Evolutionary conservation across 208 protist species (phyloP).

Genomic region (Angomonas deanei): DNA sequence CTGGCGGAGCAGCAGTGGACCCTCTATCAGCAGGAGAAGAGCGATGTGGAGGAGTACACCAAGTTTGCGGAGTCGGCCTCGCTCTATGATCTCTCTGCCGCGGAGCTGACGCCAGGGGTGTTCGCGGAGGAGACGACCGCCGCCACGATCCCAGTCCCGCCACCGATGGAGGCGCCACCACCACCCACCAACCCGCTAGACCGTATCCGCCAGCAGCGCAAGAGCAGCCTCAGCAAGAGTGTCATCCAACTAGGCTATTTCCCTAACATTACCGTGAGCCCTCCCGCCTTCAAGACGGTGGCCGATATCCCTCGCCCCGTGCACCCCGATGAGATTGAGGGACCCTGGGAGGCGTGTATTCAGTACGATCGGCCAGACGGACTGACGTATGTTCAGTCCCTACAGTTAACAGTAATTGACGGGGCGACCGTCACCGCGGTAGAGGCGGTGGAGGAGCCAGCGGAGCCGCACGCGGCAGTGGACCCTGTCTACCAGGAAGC

Average conservation of each 20-base stretch:
- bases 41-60: constrained; percentile 74
- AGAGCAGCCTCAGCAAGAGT: constrained; percentile 47
- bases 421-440: constrained; percentile 55
- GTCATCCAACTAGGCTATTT: constrained; percentile 84
- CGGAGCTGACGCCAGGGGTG: constrained; percentile 77
- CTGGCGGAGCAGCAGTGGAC: constrained; percentile 80
- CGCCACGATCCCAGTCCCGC: constrained; percentile 60
- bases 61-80: constrained; percentile 54
- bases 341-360: constrained; percentile 77
- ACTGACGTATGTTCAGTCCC: constrained; percentile 54
- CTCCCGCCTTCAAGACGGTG: constrained; percentile 29
- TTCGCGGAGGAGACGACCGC: constrained; percentile 23
- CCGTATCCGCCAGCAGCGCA: constrained; percentile 58
- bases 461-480: constrained; percentile 51
- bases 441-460: constrained; percentile 18
- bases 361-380: constrained; percentile 77
- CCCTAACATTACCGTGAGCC: constrained; percentile 57
- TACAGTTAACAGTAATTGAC: constrained; percentile 57
- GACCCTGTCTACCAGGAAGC: constrained; percentile 78
- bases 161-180: constrained; percentile 29
- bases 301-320: constrained; percentile 65
- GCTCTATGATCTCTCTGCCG: constrained; percentile 60
- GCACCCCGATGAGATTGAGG: constrained; percentile 88
- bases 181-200: constrained; percentile 65
- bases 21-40: constrained; percentile 58